phyloP scores from a whole-genome alignment of 208 protist genomes.

The Trypanosoma mega region DNA sequence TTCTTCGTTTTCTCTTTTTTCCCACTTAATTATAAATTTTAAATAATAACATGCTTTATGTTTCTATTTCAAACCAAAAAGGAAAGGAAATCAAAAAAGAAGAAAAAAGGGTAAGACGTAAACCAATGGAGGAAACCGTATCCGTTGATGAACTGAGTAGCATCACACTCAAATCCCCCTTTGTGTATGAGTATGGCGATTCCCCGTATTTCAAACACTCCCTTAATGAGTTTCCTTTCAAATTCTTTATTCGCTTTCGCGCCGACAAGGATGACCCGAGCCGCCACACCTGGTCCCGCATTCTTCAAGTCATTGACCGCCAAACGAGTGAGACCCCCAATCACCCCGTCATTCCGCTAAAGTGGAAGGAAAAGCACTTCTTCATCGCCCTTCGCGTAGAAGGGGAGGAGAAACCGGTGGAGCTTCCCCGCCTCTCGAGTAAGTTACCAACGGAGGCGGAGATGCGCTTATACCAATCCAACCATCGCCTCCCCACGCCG shows the following conservation, averaged over 20 bases:
- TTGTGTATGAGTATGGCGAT: slow-evolving; percentile 65
- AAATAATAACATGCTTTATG: too few species aligned
- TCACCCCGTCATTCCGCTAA: slow-evolving; percentile 18
- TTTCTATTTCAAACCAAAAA: not conserved
- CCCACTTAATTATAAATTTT: too few species aligned
- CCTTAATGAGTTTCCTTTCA: slow-evolving; percentile 53
- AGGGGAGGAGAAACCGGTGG: slow-evolving; percentile 47
- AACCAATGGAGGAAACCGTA: slow-evolving; percentile 22
- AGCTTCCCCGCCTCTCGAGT: slow-evolving; percentile 54
- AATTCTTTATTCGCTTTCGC: slow-evolving; percentile 73
- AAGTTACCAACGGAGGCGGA: slow-evolving; percentile 53
- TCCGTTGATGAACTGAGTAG: slow-evolving; percentile 35
- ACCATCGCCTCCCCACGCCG: slow-evolving; percentile 44
- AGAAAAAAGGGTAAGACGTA: not conserved
- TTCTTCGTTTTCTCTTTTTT: too few species aligned
- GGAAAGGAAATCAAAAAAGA: not conserved
- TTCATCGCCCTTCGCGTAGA: slow-evolving; percentile 55
- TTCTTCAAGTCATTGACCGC: slow-evolving; percentile 26
- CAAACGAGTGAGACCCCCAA: not conserved
- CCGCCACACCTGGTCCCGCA: slow-evolving; percentile 61
- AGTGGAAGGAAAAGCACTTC: slow-evolving; percentile 63
- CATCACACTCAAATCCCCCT: slow-evolving; percentile 64
- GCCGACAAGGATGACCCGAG: slow-evolving; percentile 33
- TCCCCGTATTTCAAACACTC: slow-evolving; percentile 51
- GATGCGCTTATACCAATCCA: slow-evolving; percentile 55